A percentile compares a stretch with the other conserved stretches of the same genome.
Evolutionary conservation across 2,329 filamentous ascomycete species (phyloP).

Genomic region (Calonectria leucothoes): DNA sequence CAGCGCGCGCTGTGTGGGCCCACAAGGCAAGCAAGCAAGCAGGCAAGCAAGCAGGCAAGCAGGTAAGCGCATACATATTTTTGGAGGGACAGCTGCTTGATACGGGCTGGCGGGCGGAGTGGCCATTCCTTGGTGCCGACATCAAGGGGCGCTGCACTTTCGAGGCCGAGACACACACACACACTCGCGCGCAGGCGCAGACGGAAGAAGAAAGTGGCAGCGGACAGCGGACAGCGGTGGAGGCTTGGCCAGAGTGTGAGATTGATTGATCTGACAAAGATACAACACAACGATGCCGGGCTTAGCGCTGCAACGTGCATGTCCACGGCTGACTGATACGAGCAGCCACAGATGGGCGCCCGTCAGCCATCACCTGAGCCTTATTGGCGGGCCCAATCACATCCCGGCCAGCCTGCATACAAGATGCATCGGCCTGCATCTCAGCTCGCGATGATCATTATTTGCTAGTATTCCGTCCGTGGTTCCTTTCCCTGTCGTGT

Average conservation of each 20-base stretch:
- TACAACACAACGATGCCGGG: neutral
- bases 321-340: neutral
- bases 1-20: neutral
- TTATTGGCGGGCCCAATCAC: neutral
- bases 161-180: neutral
- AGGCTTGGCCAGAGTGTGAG: neutral
- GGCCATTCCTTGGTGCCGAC: neutral
- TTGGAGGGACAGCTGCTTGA: neutral
- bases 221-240: too few relatives aligned
- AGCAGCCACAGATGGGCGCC: neutral
- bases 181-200: too few relatives aligned
- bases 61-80: neutral
- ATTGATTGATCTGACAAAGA: conserved; percentile 3
- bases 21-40: too few relatives aligned
- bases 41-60: too few relatives aligned
- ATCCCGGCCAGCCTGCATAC: neutral
- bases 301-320: neutral
- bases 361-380: neutral
- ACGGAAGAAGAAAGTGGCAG: too few relatives aligned
- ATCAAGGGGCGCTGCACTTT: neutral
- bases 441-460: neutral
- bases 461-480: too few relatives aligned
- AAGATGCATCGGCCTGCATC: neutral
- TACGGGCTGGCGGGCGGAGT: neutral
- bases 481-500: neutral